These are phyloP conservation scores for Cystobasidium sp. DNA, from an alignment of 1,284 basidiomycete species.

Conservation along the genomic window DNA sequence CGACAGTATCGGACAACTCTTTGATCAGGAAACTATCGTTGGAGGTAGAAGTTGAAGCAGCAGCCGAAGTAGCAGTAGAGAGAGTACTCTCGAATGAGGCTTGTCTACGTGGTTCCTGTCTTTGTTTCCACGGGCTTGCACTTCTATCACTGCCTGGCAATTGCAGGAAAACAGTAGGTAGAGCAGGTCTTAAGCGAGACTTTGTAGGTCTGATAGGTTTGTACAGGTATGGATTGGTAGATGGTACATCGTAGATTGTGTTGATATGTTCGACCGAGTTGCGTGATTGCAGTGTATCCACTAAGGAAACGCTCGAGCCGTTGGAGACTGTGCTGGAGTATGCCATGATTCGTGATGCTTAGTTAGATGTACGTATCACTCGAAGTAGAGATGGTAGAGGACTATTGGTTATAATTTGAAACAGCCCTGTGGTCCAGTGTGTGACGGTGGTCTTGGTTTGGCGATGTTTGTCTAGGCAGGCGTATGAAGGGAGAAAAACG, in stretches of 20 bases:
- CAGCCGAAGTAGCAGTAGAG: not conserved
- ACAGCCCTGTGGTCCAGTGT: too few species aligned
- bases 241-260: conserved; percentile 1
- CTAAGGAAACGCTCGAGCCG: conserved; percentile 5
- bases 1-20: conserved; percentile 2
- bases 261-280: not conserved
- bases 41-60: not conserved
- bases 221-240: conserved; percentile 8
- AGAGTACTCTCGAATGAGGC: not conserved
- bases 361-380: not conserved
- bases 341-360: not conserved
- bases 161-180: conserved; percentile 28
- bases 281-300: not conserved
- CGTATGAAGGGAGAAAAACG: too few species aligned
- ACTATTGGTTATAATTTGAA: too few species aligned
- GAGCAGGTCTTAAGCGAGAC: conserved; percentile 22
- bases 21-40: not conserved
- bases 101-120: not conserved
- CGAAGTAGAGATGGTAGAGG: too few species aligned
- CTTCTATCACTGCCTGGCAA: not conserved
- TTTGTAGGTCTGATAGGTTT: conserved; percentile 4
- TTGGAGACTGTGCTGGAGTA: not conserved
- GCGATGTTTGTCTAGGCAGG: too few species aligned
- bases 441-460: too few species aligned
- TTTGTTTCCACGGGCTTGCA: conserved; percentile 8